Conservation (phyloP, 805 yeast species). For the Peterozyma xylosa region DNA sequence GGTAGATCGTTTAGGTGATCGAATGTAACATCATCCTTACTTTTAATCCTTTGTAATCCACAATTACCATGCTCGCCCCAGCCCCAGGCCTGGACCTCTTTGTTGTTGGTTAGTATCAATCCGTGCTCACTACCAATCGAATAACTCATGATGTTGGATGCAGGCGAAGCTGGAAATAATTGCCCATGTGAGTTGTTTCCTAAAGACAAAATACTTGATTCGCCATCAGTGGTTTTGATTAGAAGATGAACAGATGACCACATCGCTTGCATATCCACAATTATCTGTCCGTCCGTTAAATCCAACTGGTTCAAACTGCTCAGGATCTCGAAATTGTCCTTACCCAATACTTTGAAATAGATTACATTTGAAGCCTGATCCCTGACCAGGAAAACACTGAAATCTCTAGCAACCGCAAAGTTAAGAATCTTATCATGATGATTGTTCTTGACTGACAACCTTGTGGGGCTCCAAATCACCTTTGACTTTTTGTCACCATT, state of each 20-base stretch:
- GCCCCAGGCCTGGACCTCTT: slow-evolving; percentile 72
- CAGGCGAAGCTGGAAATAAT: slow-evolving; percentile 20
- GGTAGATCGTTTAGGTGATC: slow-evolving; percentile 28
- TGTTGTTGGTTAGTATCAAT: slow-evolving; percentile 25
- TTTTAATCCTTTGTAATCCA: slow-evolving; percentile 31
- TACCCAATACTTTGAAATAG: slow-evolving; percentile 22
- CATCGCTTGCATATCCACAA: slow-evolving; percentile 40
- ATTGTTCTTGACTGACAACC: slow-evolving; percentile 3
- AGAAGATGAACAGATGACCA: slow-evolving; percentile 73
- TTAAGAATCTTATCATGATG: slow-evolving; percentile 8
- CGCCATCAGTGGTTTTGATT: slow-evolving; percentile 5
- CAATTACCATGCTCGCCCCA: slow-evolving; percentile 99
- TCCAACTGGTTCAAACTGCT: slow-evolving; percentile 1
- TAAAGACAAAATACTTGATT: slow-evolving; percentile 29
- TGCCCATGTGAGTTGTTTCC: slow-evolving; percentile 85
- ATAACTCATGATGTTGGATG: slow-evolving; percentile 14
- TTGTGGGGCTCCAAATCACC: slow-evolving; percentile 16
- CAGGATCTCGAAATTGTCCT: slow-evolving; percentile 20
- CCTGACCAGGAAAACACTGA: slow-evolving; percentile 29
- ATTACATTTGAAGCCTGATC: slow-evolving; percentile 11
- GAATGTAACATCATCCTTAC: slow-evolving; percentile 25
- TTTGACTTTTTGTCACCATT: slow-evolving; percentile 9
- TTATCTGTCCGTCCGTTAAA: not conserved
- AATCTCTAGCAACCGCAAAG: slow-evolving; percentile 50
- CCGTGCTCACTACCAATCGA: slow-evolving; percentile 89